Percentiles rank a stretch among this genome's conserved stretches.
These are phyloP conservation scores for Cryptococcus sp. DNA, from an alignment of 1,284 basidiomycete species.

Conservation along the genomic window DNA sequence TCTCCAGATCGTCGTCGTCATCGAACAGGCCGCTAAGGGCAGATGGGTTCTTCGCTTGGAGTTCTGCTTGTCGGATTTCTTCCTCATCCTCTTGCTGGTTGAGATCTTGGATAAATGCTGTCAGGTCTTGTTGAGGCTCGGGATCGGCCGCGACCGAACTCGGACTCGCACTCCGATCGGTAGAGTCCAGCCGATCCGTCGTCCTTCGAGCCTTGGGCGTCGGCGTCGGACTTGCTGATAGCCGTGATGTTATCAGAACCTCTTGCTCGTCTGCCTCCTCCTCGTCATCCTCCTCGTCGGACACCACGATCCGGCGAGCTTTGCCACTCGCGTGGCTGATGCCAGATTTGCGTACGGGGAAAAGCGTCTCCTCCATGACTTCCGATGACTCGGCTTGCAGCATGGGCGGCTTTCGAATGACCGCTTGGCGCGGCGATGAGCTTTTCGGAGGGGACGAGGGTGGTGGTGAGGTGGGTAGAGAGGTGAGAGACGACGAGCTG, in stretches of 20 bases:
- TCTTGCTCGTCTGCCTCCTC: conserved; percentile 5
- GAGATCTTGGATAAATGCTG: conserved; percentile 1
- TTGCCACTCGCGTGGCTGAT: conserved; percentile 10
- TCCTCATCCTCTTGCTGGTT: conserved; percentile 5
- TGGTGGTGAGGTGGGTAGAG: conserved; percentile 19
- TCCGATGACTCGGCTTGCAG: conserved; percentile 7
- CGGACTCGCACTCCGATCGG: no score
- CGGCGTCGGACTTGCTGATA: conserved; percentile 5
- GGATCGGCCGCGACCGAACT: no score
- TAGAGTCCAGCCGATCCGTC: not conserved
- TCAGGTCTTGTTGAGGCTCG: not conserved
- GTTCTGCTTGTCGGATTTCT: not conserved
- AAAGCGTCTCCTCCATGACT: conserved; percentile 20
- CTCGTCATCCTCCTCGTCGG: conserved; percentile 25
- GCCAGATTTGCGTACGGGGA: conserved; percentile 20
- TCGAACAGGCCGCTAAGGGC: conserved; percentile 15
- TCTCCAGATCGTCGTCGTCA: conserved; percentile 13
- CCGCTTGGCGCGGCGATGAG: not conserved
- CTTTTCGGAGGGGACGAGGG: conserved; percentile 10
- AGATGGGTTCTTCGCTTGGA: conserved; percentile 1
- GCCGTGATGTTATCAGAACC: conserved; percentile 6
- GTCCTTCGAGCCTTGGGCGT: not conserved
- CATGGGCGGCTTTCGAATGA: not conserved
- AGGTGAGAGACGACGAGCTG: conserved; percentile 21
- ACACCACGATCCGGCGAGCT: conserved; percentile 11